Conservation (phyloP, 306 rosid genomes). For the Medicago truncatula region DNA sequence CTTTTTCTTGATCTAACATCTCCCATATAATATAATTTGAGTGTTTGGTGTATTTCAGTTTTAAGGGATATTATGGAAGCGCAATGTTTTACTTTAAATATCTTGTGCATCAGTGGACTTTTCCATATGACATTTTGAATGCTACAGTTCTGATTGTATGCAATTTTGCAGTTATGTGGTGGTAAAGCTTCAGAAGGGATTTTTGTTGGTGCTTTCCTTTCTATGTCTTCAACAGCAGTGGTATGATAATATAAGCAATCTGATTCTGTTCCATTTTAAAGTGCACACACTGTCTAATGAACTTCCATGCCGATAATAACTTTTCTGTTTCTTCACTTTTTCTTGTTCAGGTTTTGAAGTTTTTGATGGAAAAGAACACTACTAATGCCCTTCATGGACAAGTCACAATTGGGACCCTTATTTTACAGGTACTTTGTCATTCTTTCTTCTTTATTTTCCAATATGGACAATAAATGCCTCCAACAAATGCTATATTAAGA, state of each 20-base stretch:
- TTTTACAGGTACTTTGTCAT: conserved; percentile 70
- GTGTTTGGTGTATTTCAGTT: conserved; percentile 24
- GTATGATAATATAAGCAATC: conserved; percentile 53
- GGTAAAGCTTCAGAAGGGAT: conserved; percentile 96
- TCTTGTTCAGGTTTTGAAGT: conserved; percentile 75
- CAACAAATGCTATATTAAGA: conserved; percentile 39
- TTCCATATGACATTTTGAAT: conserved; percentile 42
- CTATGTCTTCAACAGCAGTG: conserved; percentile 99
- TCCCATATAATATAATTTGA: conserved; percentile 35
- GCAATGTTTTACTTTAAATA: conserved; percentile 21
- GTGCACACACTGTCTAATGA: conserved; percentile 27
- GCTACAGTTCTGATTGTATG: conserved; percentile 43
- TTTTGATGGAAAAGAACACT: conserved; percentile 90
- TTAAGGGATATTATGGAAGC: conserved; percentile 12
- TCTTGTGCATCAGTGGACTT: conserved; percentile 39
- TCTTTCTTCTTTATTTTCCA: conserved; percentile 25
- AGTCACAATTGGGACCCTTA: conserved; percentile 91
- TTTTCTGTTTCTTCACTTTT: conserved; percentile 34
- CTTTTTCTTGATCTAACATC: conserved; percentile 21
- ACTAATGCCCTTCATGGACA: conserved; percentile 89
- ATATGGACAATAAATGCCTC: conserved; percentile 26
- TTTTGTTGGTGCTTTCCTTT: conserved; percentile 86
- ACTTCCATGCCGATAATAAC: conserved; percentile 5
- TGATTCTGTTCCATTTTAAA: conserved; percentile 8
- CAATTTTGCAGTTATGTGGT: conserved; percentile 86